Conservation (phyloP, 2,329 filamentous ascomycete species). For the Fusarium sp. region DNA sequence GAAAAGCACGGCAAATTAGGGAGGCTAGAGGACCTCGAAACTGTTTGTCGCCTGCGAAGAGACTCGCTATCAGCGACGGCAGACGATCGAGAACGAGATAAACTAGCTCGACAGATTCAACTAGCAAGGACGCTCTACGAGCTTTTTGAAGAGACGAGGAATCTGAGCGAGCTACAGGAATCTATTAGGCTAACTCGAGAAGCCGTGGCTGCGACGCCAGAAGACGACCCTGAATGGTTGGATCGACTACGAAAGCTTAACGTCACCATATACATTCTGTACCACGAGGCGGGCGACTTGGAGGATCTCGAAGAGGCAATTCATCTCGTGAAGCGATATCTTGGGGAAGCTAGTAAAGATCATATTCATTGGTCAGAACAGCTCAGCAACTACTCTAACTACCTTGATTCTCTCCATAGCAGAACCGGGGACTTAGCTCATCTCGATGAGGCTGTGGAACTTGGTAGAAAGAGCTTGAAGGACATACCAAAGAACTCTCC, state of each 20-base stretch:
- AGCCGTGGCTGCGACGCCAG: not conserved
- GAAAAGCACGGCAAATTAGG: not conserved
- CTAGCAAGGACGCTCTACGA: not conserved
- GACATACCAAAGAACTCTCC: not conserved
- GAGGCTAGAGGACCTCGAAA: not conserved
- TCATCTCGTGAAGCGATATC: rapidly evolving
- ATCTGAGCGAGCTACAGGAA: not conserved
- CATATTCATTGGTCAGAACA: not conserved
- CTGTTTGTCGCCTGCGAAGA: not conserved
- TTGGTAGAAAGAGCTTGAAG: not conserved
- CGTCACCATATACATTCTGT: not conserved
- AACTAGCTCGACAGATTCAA: not conserved
- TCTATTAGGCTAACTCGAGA: not conserved
- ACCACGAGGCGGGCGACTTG: not conserved
- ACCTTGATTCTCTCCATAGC: not conserved
- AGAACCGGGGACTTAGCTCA: not conserved
- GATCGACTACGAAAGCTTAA: not conserved
- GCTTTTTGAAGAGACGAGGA: not conserved
- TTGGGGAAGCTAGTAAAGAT: not conserved
- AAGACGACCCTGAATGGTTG: not conserved
- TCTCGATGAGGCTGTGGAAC: not conserved
- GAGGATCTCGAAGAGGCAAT: not conserved
- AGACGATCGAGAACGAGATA: rapidly evolving
- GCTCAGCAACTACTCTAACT: not conserved
- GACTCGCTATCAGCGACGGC: not conserved